Evolutionary conservation across 768 basidiomycete species (phyloP).

Genomic region (Tephrocybe sp.): DNA sequence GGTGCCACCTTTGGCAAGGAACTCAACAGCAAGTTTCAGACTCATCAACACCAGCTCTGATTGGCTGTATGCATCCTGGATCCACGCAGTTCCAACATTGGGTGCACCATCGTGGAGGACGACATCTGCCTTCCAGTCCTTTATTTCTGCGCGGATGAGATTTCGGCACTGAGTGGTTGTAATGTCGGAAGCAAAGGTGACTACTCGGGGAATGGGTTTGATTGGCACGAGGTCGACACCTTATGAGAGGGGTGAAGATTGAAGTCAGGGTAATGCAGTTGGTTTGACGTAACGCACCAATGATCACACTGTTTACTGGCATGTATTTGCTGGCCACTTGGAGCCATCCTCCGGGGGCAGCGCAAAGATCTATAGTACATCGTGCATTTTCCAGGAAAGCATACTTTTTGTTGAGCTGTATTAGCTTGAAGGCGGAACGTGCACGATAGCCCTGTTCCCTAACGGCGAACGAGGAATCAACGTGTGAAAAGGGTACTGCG

Average conservation of each 20-base stretch:
- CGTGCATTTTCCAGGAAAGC: constrained; percentile 83
- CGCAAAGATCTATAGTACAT: constrained; percentile 97
- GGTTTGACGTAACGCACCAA: constrained; percentile 54
- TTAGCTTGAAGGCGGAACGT: constrained; percentile 98
- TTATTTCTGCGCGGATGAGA: constrained; percentile 81
- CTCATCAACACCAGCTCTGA: constrained; percentile 96
- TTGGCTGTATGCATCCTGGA: constrained; percentile 97
- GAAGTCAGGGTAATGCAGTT: neutral
- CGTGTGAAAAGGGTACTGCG: neutral
- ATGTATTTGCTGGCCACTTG: constrained; percentile 98
- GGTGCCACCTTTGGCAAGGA: constrained; percentile 88
- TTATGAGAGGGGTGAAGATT: constrained; percentile 25
- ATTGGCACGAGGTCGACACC: constrained; percentile 97
- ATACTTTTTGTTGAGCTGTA: constrained; percentile 98
- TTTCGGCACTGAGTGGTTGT: constrained; percentile 90
- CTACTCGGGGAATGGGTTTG: constrained; percentile 90
- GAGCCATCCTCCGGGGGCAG: constrained; percentile 98
- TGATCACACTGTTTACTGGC: constrained; percentile 88
- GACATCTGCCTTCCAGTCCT: constrained; percentile 99
- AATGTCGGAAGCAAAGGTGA: constrained; percentile 92
- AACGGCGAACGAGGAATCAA: constrained; percentile 19
- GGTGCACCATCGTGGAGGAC: constrained; percentile 99
- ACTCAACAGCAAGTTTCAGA: constrained; percentile 93
- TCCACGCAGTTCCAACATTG: constrained; percentile 99
- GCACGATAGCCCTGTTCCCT: constrained; percentile 99